These are phyloP conservation scores for Gonapodya prolifera DNA, from an alignment of 192 early-diverging fungal species.

Conservation along the genomic window DNA sequence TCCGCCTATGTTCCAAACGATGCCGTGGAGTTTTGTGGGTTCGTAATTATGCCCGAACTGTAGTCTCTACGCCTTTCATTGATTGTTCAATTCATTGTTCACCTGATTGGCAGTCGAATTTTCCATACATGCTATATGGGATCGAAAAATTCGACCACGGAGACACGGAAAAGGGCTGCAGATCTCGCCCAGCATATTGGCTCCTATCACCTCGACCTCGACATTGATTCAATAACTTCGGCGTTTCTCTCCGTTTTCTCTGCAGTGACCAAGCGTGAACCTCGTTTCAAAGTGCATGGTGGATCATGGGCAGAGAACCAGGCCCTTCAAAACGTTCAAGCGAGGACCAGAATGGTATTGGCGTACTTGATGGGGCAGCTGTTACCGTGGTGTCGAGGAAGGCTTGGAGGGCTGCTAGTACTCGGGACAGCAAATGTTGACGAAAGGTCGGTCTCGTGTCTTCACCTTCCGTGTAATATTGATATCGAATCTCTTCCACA, in stretches of 20 bases:
- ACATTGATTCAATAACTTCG: conserved; percentile 72
- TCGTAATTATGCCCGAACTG: conserved; percentile 5
- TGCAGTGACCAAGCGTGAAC: conserved; percentile 57
- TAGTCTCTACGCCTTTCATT: conserved; percentile 1
- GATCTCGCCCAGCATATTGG: conserved; percentile 68
- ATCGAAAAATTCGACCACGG: conserved; percentile 72
- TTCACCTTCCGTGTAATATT: neutral
- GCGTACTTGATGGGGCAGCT: conserved; percentile 92
- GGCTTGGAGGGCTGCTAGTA: conserved; percentile 64
- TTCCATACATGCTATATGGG: conserved; percentile 98
- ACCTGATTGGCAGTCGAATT: conserved; percentile 31
- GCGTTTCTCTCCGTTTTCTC: conserved; percentile 66
- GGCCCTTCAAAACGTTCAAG: conserved; percentile 91
- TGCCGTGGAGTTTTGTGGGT: conserved; percentile 71
- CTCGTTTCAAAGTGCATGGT: conserved; percentile 70
- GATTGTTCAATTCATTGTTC: neutral
- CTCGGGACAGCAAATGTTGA: conserved; percentile 96
- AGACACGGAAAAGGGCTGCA: conserved; percentile 72
- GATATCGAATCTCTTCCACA: no score
- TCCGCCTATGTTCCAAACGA: conserved; percentile 57
- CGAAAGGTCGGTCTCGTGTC: conserved; percentile 47
- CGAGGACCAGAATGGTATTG: conserved; percentile 86
- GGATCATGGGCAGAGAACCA: conserved; percentile 78
- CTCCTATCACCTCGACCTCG: conserved; percentile 77
- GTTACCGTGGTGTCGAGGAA: conserved; percentile 73